Evolutionary conservation across 2,329 filamentous ascomycete genomes (phyloP).

Genomic region (Coniosporium uncinatum): DNA sequence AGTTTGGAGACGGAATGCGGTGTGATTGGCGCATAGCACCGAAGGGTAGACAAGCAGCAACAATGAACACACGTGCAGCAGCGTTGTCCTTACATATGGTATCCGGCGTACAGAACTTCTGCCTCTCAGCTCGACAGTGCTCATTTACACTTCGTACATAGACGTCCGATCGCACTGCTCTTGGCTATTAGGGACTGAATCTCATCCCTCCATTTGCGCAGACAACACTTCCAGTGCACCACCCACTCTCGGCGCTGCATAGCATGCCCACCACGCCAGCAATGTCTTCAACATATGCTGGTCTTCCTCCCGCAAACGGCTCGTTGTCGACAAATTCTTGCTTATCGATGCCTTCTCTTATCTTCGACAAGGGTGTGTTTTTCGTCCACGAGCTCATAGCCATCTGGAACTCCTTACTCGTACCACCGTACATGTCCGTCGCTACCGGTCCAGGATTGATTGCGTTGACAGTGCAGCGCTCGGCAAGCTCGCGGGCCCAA

Average conservation of each 20-base stretch:
- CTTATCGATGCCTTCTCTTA: conserved; percentile 55
- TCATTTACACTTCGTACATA: no score
- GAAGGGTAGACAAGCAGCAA: no score
- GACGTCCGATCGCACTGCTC: no score
- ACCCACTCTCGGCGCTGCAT: conserved; percentile 63
- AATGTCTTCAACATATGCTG: conserved; percentile 64
- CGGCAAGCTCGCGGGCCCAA: conserved; percentile 42
- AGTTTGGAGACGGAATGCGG: no score
- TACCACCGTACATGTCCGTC: conserved; percentile 64
- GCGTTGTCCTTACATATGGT: no score
- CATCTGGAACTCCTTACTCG: conserved; percentile 53
- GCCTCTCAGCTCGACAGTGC: no score
- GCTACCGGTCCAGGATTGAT: conserved; percentile 62
- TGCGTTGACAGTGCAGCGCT: conserved; percentile 53
- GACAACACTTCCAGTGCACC: conserved; percentile 76
- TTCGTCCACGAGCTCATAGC: conserved; percentile 55
- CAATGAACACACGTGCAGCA: no score
- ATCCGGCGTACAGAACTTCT: no score
- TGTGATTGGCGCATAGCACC: no score
- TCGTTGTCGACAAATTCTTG: conserved; percentile 43
- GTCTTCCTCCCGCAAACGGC: conserved; percentile 33
- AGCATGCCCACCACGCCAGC: conserved; percentile 75
- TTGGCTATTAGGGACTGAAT: conserved; percentile 15
- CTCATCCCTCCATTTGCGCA: conserved; percentile 77
- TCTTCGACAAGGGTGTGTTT: conserved; percentile 56